Percentiles rank a stretch among this genome's conserved stretches.
phyloP scores from a whole-genome alignment of 2,329 filamentous ascomycete species.

The Talaromyces verruculosus region DNA sequence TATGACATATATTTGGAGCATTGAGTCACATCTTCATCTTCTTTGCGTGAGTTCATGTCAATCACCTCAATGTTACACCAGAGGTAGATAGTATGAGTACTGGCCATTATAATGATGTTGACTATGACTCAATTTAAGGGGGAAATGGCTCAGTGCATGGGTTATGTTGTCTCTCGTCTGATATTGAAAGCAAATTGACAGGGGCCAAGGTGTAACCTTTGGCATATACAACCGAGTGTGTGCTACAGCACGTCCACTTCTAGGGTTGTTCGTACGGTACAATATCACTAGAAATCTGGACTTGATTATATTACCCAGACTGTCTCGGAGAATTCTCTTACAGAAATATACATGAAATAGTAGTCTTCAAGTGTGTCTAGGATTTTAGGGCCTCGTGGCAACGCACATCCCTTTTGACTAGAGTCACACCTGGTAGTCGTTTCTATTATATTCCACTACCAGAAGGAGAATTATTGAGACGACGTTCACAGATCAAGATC shows the following conservation, averaged over 20 bases:
- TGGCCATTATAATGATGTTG: neutral
- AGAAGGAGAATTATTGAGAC: neutral
- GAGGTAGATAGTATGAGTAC: neutral
- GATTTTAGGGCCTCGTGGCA: neutral
- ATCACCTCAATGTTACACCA: neutral
- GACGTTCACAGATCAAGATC: neutral
- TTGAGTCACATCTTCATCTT: neutral
- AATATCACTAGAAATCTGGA: neutral
- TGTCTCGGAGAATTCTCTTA: neutral
- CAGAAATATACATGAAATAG: neutral
- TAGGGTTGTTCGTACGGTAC: neutral
- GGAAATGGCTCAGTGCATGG: neutral
- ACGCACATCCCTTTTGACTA: neutral
- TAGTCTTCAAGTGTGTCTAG: neutral
- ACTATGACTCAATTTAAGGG: neutral
- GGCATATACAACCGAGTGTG: neutral
- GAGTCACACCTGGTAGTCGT: neutral
- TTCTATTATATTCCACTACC: neutral
- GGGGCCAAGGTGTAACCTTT: neutral
- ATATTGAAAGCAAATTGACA: neutral
- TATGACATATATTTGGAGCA: neutral
- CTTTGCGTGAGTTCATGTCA: neutral
- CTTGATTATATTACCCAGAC: neutral
- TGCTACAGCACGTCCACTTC: neutral
- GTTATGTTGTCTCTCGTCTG: neutral